These are phyloP conservation scores for Ensete ventricosum DNA, from an alignment of 176 grass and related monocot species.

Conservation along the genomic window DNA sequence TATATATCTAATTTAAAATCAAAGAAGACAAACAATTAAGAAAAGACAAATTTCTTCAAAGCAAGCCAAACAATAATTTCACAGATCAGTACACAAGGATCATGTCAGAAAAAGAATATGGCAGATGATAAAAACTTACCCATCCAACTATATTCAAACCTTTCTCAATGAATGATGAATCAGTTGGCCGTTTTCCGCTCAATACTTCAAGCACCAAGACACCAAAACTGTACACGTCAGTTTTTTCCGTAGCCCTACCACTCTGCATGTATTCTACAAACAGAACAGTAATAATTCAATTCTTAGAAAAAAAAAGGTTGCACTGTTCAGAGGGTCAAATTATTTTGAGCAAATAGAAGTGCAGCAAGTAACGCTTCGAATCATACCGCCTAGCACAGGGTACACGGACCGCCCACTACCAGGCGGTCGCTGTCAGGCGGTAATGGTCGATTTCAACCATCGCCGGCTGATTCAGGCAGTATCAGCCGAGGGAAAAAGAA, in stretches of 20 bases:
- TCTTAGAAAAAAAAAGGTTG: background rate
- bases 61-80: no score
- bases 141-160: slow-evolving; percentile 99
- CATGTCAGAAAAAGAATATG: background rate
- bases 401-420: no score
- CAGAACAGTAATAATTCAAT: slow-evolving; percentile 1
- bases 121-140: slow-evolving; percentile 43
- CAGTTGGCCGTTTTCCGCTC: slow-evolving; percentile 84
- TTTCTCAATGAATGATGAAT: slow-evolving; percentile 95
- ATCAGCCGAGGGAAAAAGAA: no score
- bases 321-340: background rate
- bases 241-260: slow-evolving; percentile 95
- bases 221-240: slow-evolving; percentile 95
- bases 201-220: slow-evolving; percentile 94
- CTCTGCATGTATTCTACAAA: slow-evolving; percentile 95
- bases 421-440: no score
- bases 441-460: no score
- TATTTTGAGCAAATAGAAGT: background rate
- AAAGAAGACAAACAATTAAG: no score
- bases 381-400: no score
- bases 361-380: background rate
- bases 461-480: no score
- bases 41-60: no score
- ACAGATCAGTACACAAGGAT: no score
- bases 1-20: no score